Evolutionary conservation across 2,329 filamentous ascomycete species (phyloP), one percentile per base, ranked within the genome.

Genomic region (Botrytis aclada): DNA sequence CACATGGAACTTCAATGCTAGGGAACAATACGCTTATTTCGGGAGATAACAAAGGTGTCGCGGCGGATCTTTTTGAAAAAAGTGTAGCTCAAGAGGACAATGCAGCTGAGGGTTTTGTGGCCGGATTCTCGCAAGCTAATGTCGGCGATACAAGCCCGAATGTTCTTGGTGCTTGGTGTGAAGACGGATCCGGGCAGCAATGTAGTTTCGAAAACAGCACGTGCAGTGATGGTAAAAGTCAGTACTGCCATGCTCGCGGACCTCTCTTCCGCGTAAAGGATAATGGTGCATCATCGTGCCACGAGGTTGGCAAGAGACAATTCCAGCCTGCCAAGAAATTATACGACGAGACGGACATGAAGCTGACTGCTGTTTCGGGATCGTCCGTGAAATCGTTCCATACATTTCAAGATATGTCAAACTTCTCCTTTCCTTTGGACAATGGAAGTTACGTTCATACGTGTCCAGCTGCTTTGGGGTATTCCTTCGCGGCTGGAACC

Each of bases 11-110:
- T 0, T 97, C 94, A 0, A 88, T 98, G 82, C 89, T 95, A 37
- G 92, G 93, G 71, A 98, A 98, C 83, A 97, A 97, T 82, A 98
- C 94, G 0, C 86, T 97, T 22, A 89, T 96, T 69, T 91, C 94
- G 4, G 95, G 93, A n/a, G 95, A 98, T 82, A 98, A 98, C 84
- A 98, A 98, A 83, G 95, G 95, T 20, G 93, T 97, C 10, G 95
- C 95, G 3, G 93, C 95, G 0, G 92, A 92, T 80, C 84, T 97
- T 20, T 91, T 98, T 70, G 95, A 98, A 81, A 88, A 92, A 76
- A 90, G 88, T 69, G 86, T 92, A 66, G 81, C 83, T 3, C 82
- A 81, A n/a, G 85, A 88, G 29, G 79, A 84, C 2, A 85, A 84
- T 29, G 89, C 90, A 47, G 86, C 88, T 0, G 84, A 89, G 3